Evolutionary conservation across 768 basidiomycete species (phyloP).

Genomic region (Rhodotorula diobovata): DNA sequence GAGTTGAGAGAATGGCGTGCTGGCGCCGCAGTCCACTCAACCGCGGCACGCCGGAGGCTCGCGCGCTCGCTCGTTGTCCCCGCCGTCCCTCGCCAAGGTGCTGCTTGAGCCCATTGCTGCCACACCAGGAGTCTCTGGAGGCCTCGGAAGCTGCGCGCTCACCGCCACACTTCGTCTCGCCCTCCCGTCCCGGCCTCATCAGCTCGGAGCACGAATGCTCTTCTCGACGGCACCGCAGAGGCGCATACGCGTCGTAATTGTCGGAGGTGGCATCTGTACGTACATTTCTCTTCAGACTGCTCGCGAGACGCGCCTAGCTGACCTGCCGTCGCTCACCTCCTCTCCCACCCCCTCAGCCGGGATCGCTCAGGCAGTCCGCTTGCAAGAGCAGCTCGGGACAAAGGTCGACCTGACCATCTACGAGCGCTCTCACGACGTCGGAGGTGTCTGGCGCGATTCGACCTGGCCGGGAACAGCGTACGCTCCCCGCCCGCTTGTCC

Average conservation of each 20-base stretch:
- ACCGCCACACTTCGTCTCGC: too few relatives aligned
- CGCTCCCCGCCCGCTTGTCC: not conserved
- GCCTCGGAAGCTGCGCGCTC: too few relatives aligned
- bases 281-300: rapidly evolving
- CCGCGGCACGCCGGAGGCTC: too few relatives aligned
- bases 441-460: slow-evolving; percentile 35
- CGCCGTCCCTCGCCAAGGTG: too few relatives aligned
- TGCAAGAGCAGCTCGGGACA: slow-evolving; percentile 33
- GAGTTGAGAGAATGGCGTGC: too few relatives aligned
- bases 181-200: not conserved
- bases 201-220: not conserved
- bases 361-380: slow-evolving; percentile 36
- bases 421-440: slow-evolving; percentile 19
- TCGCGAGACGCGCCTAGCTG: not conserved
- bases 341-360: slow-evolving; percentile 10
- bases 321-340: too few relatives aligned
- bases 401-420: slow-evolving; percentile 25
- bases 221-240: not conserved
- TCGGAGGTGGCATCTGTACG: slow-evolving; percentile 35
- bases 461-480: slow-evolving; percentile 32
- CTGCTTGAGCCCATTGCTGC: too few relatives aligned
- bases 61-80: too few relatives aligned
- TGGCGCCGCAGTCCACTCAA: too few relatives aligned
- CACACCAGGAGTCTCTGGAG: too few relatives aligned
- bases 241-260: slow-evolving; percentile 15